Evolutionary conservation across 2,329 filamentous ascomycete genomes (phyloP), one percentile per base, ranked within the genome.

Genomic region (Purpureocillium takamizusanense): DNA sequence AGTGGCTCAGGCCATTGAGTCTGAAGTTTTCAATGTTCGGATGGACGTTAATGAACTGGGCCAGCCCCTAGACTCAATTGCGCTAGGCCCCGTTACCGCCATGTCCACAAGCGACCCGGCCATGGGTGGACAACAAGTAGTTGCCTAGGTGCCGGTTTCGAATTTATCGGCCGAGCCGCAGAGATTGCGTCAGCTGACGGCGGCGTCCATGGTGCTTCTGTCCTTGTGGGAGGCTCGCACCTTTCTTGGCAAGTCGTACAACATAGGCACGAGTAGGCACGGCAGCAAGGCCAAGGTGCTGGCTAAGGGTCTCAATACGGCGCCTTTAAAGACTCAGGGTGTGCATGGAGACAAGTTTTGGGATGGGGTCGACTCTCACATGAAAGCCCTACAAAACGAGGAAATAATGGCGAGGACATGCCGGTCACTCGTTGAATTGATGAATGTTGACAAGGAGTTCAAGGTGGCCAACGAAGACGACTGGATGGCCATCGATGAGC

Each of bases 1-100:
- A 8, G 77, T 97, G 29, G 88, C 88, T 2, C 87, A 97, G 51
- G 74, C 80, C 1, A 94, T 98, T 46, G 92, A 97, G 57, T 85
- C 79, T 0, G 89, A 95, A 44, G 70, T 98, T 30, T 82, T 89
- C 43, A 76, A 80, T 36, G 67, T 84, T 36, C 72, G 73, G 14
- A 70, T 86, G 49, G 72, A 81, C 38, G 38, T 51, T 4, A 51
- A 60, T 25, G 51, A 56, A 14, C 43, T 43, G 43, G 50, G 56
- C 36, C 46, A 27, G n/a, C n/a, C n/a, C n/a, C n/a, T n/a, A 25
- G 21, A 25, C 21, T 25, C 21, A 25, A 25, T 25, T 25, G 21
- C 21, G 10, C 6, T 10, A 25, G 21, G 10, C 5, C 21, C 21
- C 21, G 21, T 25, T 10, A 10, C 21, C 10, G 21, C 21, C 21